Conservation (phyloP, 2,329 filamentous ascomycete species). For the Penicillium crustosum region DNA sequence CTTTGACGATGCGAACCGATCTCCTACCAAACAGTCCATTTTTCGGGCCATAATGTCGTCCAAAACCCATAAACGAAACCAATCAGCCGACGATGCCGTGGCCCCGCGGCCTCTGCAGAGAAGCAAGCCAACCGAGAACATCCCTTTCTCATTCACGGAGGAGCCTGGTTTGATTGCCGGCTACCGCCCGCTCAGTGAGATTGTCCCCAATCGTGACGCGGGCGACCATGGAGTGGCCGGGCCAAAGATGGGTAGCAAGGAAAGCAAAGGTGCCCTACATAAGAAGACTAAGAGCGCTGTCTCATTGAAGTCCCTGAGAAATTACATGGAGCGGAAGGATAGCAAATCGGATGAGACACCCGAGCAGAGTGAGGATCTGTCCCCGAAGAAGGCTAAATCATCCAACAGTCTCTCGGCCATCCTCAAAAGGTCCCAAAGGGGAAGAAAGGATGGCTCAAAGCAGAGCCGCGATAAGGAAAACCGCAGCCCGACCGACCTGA, state of each 20-base stretch:
- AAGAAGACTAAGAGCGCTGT: constrained; percentile 57
- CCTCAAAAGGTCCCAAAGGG: constrained; percentile 71
- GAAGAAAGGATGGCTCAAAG: constrained; percentile 57
- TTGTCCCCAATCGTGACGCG: constrained; percentile 38
- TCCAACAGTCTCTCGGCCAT: constrained; percentile 77
- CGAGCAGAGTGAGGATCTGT: constrained; percentile 40
- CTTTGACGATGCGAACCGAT: constrained; percentile 40
- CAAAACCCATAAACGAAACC: constrained; percentile 51
- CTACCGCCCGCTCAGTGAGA: constrained; percentile 40
- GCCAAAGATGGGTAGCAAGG: constrained; percentile 42
- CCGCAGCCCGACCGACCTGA: constrained; percentile 58
- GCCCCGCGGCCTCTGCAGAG: constrained; percentile 34
- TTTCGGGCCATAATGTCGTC: constrained; percentile 56
- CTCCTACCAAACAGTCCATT: constrained; percentile 44
- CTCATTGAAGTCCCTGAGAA: constrained; percentile 51
- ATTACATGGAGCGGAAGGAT: constrained; percentile 50
- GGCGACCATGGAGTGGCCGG: constrained; percentile 26
- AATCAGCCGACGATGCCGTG: constrained; percentile 38
- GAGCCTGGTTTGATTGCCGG: constrained; percentile 45
- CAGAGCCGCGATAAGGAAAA: constrained; percentile 77
- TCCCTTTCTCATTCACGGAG: constrained; percentile 48
- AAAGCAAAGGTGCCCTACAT: constrained; percentile 43
- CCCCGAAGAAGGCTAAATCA: constrained; percentile 73
- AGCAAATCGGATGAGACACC: constrained; percentile 34
- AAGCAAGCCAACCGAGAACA: constrained; percentile 43